A percentile compares a stretch with the other conserved stretches of the same genome.
Conservation (phyloP, 129 eudicot species). For the Lonicera japonica region DNA sequence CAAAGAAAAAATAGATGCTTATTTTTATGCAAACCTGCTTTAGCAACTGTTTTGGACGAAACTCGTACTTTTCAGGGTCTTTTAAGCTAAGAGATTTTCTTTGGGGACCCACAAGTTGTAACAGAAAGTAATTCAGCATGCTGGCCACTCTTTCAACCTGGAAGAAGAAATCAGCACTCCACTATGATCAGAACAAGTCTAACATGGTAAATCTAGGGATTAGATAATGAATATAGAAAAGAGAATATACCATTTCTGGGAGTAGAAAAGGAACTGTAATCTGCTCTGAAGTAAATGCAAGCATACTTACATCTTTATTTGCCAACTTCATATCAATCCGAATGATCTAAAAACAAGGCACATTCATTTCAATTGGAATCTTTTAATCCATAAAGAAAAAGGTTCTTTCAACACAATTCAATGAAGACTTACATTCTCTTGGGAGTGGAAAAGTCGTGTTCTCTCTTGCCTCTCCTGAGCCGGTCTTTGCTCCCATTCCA, state of each 20-base stretch:
- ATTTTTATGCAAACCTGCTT: conserved; percentile 54
- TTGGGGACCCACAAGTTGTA: conserved; percentile 97
- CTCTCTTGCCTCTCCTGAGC: conserved; percentile 99
- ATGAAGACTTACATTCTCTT: conserved; percentile 69
- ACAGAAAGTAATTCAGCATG: conserved; percentile 85
- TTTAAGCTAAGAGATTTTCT: conserved; percentile 87
- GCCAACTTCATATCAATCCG: conserved; percentile 96
- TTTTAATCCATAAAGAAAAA: neutral
- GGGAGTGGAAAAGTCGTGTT: conserved; percentile 83
- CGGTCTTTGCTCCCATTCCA: conserved; percentile 90
- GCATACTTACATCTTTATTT: conserved; percentile 91
- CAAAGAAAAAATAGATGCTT: neutral
- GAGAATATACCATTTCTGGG: conserved; percentile 72
- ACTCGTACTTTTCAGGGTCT: conserved; percentile 96
- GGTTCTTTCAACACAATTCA: neutral
- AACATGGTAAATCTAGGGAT: neutral
- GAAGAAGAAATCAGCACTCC: conserved; percentile 14
- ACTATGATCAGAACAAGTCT: neutral
- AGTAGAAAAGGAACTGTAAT: conserved; percentile 86
- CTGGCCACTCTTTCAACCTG: conserved; percentile 98
- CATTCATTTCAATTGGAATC: neutral
- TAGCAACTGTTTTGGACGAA: conserved; percentile 84
- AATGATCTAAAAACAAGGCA: conserved; percentile 54
- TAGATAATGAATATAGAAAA: neutral
- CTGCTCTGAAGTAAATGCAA: conserved; percentile 91